phyloP scores from a whole-genome alignment of 1,284 basidiomycete genomes.

The Coniferiporia weirii region DNA sequence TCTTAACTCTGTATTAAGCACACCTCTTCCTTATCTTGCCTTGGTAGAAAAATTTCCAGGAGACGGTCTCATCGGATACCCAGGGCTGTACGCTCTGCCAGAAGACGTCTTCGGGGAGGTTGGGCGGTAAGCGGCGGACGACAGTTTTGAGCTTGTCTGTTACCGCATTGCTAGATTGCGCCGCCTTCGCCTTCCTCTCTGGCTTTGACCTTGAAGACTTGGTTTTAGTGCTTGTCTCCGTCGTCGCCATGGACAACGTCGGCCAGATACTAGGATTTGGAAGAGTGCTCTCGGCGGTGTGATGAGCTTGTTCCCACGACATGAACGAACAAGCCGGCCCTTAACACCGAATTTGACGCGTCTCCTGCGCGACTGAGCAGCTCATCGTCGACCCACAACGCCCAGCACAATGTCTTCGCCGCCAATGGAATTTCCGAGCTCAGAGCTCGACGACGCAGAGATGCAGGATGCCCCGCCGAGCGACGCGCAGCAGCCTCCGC shows the following conservation, averaged over 20 bases:
- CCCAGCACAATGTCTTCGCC: conserved; percentile 21
- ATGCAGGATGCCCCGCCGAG: conserved; percentile 17
- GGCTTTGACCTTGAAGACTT: not conserved
- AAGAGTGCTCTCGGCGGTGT: not conserved
- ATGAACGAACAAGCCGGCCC: conserved; percentile 2
- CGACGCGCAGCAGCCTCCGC: conserved; percentile 8
- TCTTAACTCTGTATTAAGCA: conserved; percentile 23
- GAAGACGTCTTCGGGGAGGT: conserved; percentile 87
- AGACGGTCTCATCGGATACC: conserved; percentile 70
- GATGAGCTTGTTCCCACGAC: not conserved
- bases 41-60: conserved; percentile 63
- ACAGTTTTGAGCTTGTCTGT: conserved; percentile 79
- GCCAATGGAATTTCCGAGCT: conserved; percentile 22
- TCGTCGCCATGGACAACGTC: not conserved
- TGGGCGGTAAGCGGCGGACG: conserved; percentile 85
- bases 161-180: conserved; percentile 6
- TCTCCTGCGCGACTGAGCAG: not conserved
- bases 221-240: not conserved
- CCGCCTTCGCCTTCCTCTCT: conserved; percentile 4
- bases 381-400: not conserved
- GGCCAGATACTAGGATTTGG: too few relatives aligned
- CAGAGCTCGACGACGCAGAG: conserved; percentile 20
- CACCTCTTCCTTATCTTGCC: conserved; percentile 74
- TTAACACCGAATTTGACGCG: conserved; percentile 4
- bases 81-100: conserved; percentile 87